A percentile compares a stretch with the other conserved stretches of the same genome.
Conservation (phyloP, 208 protist species). For the Tritrichomonas musculus region DNA sequence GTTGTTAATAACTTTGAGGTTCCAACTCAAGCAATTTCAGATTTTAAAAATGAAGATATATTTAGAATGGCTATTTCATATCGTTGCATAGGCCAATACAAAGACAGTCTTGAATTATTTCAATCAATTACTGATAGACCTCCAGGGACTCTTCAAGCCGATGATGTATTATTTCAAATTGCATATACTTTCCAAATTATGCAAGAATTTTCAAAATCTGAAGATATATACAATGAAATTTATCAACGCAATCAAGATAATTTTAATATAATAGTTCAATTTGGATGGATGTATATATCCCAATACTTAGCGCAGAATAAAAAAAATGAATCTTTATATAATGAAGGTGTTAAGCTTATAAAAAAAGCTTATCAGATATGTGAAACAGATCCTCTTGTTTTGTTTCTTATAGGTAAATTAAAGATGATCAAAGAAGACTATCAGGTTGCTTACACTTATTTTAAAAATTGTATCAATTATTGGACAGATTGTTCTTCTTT, state of each 20-base stretch:
- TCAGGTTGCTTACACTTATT: background rate
- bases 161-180: background rate
- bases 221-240: background rate
- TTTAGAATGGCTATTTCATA: background rate
- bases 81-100: background rate
- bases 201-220: background rate
- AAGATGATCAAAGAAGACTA: background rate
- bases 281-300: background rate
- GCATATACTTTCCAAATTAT: background rate
- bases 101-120: background rate
- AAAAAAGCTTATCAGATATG: too few species aligned
- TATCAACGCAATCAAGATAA: background rate
- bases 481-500: background rate
- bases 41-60: too few species aligned
- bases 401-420: background rate
- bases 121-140: background rate
- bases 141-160: background rate
- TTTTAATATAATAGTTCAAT: background rate
- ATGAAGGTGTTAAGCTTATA: background rate
- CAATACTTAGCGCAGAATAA: too few species aligned
- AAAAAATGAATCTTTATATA: background rate
- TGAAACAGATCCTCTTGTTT: background rate
- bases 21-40: too few species aligned
- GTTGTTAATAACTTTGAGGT: too few species aligned
- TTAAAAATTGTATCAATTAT: background rate